These are phyloP conservation scores for Diutina sp. DNA, from an alignment of 1,139 yeast genomes.

Conservation along the genomic window DNA sequence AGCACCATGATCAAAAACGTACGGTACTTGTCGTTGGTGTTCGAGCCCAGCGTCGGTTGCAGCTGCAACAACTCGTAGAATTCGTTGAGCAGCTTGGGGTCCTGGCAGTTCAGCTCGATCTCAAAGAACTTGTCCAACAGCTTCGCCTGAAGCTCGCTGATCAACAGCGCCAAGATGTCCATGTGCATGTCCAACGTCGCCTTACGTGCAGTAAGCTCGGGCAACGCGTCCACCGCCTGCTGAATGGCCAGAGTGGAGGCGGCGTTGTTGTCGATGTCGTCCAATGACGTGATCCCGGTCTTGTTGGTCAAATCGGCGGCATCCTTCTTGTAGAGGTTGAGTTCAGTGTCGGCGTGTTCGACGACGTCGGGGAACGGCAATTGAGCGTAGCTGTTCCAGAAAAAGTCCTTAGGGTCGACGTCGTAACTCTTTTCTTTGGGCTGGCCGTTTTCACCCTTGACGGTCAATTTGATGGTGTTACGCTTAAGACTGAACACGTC, in stretches of 20 bases:
- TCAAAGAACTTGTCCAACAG: conserved; percentile 85
- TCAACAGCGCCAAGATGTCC: conserved; percentile 80
- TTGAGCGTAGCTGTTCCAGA: conserved; percentile 77
- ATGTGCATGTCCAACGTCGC: conserved; percentile 89
- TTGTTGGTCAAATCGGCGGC: conserved; percentile 75
- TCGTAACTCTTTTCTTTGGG: conserved; percentile 47
- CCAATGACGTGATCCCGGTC: conserved; percentile 60
- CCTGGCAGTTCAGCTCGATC: conserved; percentile 68
- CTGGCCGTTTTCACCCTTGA: conserved; percentile 16
- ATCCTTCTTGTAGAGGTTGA: conserved; percentile 70
- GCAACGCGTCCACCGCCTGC: conserved; percentile 83
- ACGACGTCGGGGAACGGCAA: conserved; percentile 97
- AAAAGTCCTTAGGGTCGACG: conserved; percentile 84
- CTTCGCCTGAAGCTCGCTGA: conserved; percentile 74
- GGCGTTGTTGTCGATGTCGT: conserved; percentile 59
- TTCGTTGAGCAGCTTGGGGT: conserved; percentile 46
- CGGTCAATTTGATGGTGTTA: conserved; percentile 46
- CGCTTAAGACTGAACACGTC: conserved; percentile 78
- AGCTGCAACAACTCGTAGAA: conserved; percentile 41
- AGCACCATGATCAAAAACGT: conserved; percentile 67
- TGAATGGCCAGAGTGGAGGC: conserved; percentile 59
- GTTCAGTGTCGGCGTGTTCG: conserved; percentile 80
- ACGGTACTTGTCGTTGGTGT: conserved; percentile 70
- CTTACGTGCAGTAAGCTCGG: conserved; percentile 83
- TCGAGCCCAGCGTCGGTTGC: conserved; percentile 34